phyloP scores from a whole-genome alignment of 169 alveolate genomes.

The Condylostoma magnum region DNA sequence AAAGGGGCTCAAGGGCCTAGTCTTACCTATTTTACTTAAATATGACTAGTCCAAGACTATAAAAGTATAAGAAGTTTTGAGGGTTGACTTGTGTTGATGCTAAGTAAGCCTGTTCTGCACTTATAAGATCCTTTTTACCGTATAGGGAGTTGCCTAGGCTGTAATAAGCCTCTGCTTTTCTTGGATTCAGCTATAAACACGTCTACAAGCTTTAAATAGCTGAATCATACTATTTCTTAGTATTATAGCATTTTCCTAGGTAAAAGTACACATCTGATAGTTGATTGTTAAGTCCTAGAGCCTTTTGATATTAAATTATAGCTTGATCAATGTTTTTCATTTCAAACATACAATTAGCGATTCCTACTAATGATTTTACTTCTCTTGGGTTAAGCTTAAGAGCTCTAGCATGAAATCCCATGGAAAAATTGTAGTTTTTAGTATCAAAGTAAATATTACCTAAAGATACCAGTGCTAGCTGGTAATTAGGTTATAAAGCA shows the following conservation, averaged over 20 bases:
- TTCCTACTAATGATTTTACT: slow-evolving; percentile 65
- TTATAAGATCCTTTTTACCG: too few species aligned
- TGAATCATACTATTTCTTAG: slow-evolving; percentile 51
- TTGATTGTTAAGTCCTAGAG: slow-evolving; percentile 48
- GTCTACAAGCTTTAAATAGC: too few species aligned
- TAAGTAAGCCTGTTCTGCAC: too few species aligned
- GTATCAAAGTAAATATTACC: slow-evolving; percentile 70
- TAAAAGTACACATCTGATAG: slow-evolving; percentile 72
- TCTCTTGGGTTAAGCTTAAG: slow-evolving; percentile 49
- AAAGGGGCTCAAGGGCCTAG: too few species aligned
- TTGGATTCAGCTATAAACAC: slow-evolving; percentile 56
- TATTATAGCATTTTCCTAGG: slow-evolving; percentile 69
- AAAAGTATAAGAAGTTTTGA: too few species aligned
- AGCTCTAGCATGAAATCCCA: slow-evolving; percentile 58
- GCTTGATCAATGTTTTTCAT: slow-evolving; percentile 55
- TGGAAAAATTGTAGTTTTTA: slow-evolving; percentile 48
- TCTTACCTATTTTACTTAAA: too few species aligned
- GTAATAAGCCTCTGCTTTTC: slow-evolving; percentile 64
- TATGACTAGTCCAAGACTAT: too few species aligned
- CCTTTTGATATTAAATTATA: slow-evolving; percentile 53
- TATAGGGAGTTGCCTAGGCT: slow-evolving; percentile 71
- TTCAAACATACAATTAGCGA: slow-evolving; percentile 66
- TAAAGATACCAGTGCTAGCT: slow-evolving; percentile 56
- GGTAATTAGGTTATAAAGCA: slow-evolving; percentile 38
- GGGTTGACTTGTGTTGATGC: too few species aligned